Percentiles rank a stretch among this genome's conserved stretches.
Evolutionary conservation across 2,329 filamentous ascomycete species (phyloP).

Genomic region (Passalora sequoiae): DNA sequence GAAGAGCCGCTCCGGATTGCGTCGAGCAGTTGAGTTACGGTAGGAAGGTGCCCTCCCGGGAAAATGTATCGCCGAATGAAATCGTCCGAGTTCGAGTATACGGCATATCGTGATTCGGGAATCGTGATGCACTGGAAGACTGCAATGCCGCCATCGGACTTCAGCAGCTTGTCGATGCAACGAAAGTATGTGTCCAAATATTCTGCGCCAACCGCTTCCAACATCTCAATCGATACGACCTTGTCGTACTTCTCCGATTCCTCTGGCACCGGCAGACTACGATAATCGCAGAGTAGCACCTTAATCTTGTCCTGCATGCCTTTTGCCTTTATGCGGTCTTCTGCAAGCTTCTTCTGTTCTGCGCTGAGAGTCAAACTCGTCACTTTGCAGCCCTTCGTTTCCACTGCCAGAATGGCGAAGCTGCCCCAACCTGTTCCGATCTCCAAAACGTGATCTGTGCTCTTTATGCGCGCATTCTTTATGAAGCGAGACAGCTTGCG

Average conservation of each 20-base stretch:
- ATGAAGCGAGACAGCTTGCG: constrained; percentile 64
- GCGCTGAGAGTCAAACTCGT: constrained; percentile 64
- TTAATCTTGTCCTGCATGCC: constrained; percentile 57
- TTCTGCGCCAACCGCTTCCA: constrained; percentile 66
- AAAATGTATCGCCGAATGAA: constrained; percentile 77
- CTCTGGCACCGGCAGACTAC: constrained; percentile 51
- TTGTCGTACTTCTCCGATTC: constrained; percentile 55
- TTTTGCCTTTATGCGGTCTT: constrained; percentile 57
- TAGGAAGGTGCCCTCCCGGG: constrained; percentile 66
- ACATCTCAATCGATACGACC: constrained; percentile 70
- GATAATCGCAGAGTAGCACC: constrained; percentile 65
- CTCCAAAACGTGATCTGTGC: constrained; percentile 64
- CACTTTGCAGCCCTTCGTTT: constrained; percentile 60
- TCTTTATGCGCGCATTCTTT: constrained; percentile 57
- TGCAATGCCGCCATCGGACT: constrained; percentile 60
- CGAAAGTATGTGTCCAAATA: constrained; percentile 64
- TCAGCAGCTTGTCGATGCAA: constrained; percentile 59
- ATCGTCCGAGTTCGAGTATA: constrained; percentile 62
- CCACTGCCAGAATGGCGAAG: constrained; percentile 65
- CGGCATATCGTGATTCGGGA: constrained; percentile 61
- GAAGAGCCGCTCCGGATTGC: constrained; percentile 56
- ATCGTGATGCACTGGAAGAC: constrained; percentile 76
- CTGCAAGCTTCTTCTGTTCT: constrained; percentile 64
- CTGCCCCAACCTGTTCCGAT: constrained; percentile 74
- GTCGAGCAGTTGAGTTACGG: constrained; percentile 62